Evolutionary conservation across 768 basidiomycete species (phyloP), one percentile per base, ranked within the genome.

Genomic region (Exidia glandulosa): DNA sequence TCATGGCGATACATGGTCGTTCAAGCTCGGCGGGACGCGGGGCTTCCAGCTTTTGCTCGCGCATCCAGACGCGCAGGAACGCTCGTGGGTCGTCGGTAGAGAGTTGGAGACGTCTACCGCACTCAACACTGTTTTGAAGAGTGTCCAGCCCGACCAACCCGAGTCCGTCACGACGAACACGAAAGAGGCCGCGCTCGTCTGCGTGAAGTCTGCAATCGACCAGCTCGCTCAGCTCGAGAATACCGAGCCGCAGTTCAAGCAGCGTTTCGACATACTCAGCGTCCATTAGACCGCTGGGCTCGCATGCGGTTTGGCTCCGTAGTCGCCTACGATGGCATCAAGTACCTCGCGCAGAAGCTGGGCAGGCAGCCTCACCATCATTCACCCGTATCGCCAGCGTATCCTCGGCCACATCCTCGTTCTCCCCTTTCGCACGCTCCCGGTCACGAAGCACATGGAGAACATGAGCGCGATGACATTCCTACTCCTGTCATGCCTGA

Each of bases 381-480:
- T 99, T 54, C 75, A 81, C 70, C 88, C 83, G 16, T 87, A 94
- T 66, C 86, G 92, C 54, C 91, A 94, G 63, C 85, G 92, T 32
- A 86, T 98, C 74, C 78, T 98, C 37, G 82, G 83, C 19, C 83
- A 87, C 2, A 94, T 99, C 64, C 98, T 88, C 74, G 90, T 89
- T n/a, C 97, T 98, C 68, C 96, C 96, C 13, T 80, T 99, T 23
- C 81, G 96, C 57, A 96, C 96, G 0, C 79, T 99, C 29, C 94
- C 94, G 2, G 94, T 97, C 70, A 80, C 87, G 16, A 91, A 92
- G 66, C 96, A 98, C 70, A 96, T 98, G 60, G 96, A 94, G 32
- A 94, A 97, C 81, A 93, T 98, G 61, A 96, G 98, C 66, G 93
- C 93, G 19, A 85, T 98, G 61, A 88, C 94, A 10, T 99, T 94